phyloP scores from a whole-genome alignment of 2,329 filamentous ascomycete species.

The Aspergillus persii region DNA sequence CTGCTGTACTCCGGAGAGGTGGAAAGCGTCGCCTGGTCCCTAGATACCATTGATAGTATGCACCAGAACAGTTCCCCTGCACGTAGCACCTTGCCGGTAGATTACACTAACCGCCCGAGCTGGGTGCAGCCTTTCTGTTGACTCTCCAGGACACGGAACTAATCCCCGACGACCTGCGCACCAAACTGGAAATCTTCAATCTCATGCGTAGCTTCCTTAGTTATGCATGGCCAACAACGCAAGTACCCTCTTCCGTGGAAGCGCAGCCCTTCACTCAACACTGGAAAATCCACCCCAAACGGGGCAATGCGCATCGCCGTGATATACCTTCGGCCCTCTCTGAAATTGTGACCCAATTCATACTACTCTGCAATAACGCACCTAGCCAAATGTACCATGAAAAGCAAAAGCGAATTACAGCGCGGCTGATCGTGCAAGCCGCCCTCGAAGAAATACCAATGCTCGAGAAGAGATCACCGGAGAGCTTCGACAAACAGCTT shows the following conservation, averaged over 20 bases:
- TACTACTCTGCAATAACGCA: conserved; percentile 46
- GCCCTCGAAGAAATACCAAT: conserved; percentile 49
- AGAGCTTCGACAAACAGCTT: conserved; percentile 45
- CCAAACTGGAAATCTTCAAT: conserved; percentile 50
- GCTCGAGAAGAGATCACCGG: conserved; percentile 34
- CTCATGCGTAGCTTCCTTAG: conserved; percentile 31
- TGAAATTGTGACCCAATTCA: conserved; percentile 38
- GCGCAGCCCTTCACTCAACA: not conserved
- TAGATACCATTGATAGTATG: conserved; percentile 26
- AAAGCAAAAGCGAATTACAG: conserved; percentile 45
- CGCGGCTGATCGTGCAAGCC: conserved; percentile 51
- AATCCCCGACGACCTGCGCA: conserved; percentile 41
- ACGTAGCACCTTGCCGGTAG: not conserved
- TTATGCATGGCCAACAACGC: not conserved
- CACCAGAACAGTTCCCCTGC: not conserved
- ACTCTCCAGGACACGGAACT: conserved; percentile 43
- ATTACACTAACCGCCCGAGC: not conserved
- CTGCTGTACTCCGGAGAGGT: conserved; percentile 37
- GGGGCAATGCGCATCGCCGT: not conserved
- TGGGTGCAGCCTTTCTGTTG: conserved; percentile 40
- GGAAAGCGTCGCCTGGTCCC: not conserved
- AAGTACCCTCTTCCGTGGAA: conserved; percentile 40
- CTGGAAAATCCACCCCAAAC: not conserved
- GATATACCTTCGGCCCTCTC: not conserved
- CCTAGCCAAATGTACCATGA: conserved; percentile 11